Percentiles rank a stretch among this genome's conserved stretches.
Conservation (phyloP, 1,284 basidiomycete species). For the Puccinia polysora region DNA sequence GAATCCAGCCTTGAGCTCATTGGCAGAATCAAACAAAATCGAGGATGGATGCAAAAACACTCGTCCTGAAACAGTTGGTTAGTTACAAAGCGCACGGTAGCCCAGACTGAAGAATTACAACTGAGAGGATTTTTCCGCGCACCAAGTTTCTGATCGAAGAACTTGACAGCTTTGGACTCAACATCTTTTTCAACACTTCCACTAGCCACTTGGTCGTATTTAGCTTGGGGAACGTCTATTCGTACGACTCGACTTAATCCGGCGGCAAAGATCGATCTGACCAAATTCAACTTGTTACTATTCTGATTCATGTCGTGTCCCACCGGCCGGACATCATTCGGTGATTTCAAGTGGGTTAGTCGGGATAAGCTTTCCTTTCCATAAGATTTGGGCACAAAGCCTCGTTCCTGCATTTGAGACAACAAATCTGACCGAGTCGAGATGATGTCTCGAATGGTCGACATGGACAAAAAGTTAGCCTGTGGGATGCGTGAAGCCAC, state of each 20-base stretch:
- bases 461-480: conserved; percentile 71
- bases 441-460: conserved; percentile 73
- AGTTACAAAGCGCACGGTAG: conserved; percentile 2
- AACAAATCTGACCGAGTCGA: conserved; percentile 74
- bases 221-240: conserved; percentile 70
- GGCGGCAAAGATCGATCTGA: conserved; percentile 76
- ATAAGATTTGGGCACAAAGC: conserved; percentile 60
- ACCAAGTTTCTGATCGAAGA: conserved; percentile 61
- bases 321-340: not conserved
- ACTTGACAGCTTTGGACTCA: conserved; percentile 71
- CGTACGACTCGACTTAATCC: conserved; percentile 66
- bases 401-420: conserved; percentile 66
- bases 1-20: conserved; percentile 71
- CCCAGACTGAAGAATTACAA: not conserved
- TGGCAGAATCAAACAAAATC: conserved; percentile 65
- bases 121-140: not conserved
- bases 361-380: conserved; percentile 52
- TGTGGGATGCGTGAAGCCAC: not conserved
- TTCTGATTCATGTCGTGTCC: conserved; percentile 49
- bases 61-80: conserved; percentile 52
- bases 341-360: conserved; percentile 44
- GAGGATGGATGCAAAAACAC: conserved; percentile 84
- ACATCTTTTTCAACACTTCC: conserved; percentile 77
- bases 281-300: conserved; percentile 64
- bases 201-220: conserved; percentile 73